phyloP scores from a whole-genome alignment of 306 rosid genomes.

The Malus fusca region DNA sequence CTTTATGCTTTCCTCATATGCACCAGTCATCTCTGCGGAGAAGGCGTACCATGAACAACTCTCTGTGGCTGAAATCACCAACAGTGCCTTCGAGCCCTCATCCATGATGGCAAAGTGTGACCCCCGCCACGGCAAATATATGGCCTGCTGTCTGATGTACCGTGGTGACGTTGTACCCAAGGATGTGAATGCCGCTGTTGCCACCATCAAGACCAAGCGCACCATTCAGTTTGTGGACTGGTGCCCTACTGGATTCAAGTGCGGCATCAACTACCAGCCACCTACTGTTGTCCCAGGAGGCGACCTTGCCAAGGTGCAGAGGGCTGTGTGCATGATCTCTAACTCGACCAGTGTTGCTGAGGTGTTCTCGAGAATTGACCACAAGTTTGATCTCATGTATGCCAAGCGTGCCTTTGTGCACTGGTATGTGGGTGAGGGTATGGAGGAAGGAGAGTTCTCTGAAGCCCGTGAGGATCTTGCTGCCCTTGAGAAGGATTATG shows the following conservation, averaged over 20 bases:
- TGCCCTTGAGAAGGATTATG: constrained; percentile 88
- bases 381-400: constrained; percentile 89
- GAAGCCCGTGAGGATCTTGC: constrained; percentile 97
- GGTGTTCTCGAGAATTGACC: constrained; percentile 84
- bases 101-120: constrained; percentile 98
- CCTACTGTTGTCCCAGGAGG: constrained; percentile 95
- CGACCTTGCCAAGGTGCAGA: constrained; percentile 90
- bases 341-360: constrained; percentile 92
- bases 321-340: constrained; percentile 89
- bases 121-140: constrained; percentile 91
- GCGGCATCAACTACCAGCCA: constrained; percentile 92
- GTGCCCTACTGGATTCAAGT: constrained; percentile 97
- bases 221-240: constrained; percentile 90
- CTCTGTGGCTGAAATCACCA: constrained; percentile 85
- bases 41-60: constrained; percentile 87
- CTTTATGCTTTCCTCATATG: constrained; percentile 94
- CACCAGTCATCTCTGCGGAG: constrained; percentile 86
- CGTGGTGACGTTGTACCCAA: constrained; percentile 95
- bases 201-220: constrained; percentile 81
- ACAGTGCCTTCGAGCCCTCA: constrained; percentile 90
- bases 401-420: constrained; percentile 89
- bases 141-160: constrained; percentile 95
- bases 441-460: constrained; percentile 97
- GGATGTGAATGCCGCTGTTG: constrained; percentile 89
- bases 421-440: constrained; percentile 98